These are phyloP conservation scores for Aspergillus baeticus DNA, from an alignment of 495 filamentous ascomycete genomes.

Conservation along the genomic window DNA sequence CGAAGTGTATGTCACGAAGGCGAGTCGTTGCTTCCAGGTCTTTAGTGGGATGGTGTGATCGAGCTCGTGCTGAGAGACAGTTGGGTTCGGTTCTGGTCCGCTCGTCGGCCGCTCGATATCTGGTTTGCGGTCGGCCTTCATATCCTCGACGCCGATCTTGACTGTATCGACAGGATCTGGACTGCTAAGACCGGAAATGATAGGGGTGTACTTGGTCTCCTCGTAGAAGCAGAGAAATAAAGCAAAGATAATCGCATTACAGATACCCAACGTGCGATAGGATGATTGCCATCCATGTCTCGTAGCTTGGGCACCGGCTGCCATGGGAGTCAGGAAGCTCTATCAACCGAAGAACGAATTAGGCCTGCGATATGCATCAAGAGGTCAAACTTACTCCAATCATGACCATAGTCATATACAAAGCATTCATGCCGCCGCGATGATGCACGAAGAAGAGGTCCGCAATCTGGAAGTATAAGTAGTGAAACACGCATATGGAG, in stretches of 20 bases:
- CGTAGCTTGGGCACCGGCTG: slow-evolving; percentile 32
- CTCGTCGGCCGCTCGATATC: not conserved
- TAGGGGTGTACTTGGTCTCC: slow-evolving; percentile 33
- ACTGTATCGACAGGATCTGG: not conserved
- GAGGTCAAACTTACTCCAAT: slow-evolving; percentile 28
- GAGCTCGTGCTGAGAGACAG: slow-evolving; percentile 19
- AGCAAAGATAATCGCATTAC: slow-evolving; percentile 25
- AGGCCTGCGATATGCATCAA: not conserved
- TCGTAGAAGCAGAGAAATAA: slow-evolving; percentile 33
- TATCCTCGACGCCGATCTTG: not conserved
- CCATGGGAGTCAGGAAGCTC: slow-evolving; percentile 37
- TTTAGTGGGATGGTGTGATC: slow-evolving; percentile 27
- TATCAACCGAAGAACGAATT: not conserved
- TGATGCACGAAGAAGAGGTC: slow-evolving; percentile 42
- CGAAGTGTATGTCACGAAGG: slow-evolving; percentile 24
- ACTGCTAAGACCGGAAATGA: slow-evolving; percentile 18
- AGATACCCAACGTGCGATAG: slow-evolving; percentile 30
- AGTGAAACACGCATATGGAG: not conserved
- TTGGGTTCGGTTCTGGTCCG: slow-evolving; percentile 8
- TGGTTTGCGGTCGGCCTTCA: slow-evolving; percentile 9
- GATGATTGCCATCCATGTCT: slow-evolving; percentile 32
- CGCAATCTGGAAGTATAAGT: slow-evolving; percentile 28
- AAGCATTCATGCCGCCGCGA: slow-evolving; percentile 34
- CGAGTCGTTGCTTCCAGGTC: slow-evolving; percentile 26
- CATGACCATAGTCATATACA: slow-evolving; percentile 37